Evolutionary conservation across 1,139 yeast genomes (phyloP).

Genomic region (Yamadazyma dendronema): DNA sequence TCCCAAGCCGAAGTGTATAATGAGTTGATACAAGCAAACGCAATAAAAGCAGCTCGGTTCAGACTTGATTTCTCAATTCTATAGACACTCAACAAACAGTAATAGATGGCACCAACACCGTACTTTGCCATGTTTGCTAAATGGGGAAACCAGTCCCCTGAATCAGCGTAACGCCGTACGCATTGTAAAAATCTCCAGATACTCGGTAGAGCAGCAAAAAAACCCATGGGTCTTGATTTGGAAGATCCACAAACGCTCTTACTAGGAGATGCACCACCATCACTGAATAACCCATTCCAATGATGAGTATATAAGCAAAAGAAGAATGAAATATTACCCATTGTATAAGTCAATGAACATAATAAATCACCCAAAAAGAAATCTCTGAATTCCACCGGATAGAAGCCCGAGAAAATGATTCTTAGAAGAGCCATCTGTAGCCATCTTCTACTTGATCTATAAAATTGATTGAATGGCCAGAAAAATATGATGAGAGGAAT

Average conservation of each 20-base stretch:
- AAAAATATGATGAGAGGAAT: conserved; percentile 48
- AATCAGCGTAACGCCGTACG: conserved; percentile 84
- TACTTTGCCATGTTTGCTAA: conserved; percentile 87
- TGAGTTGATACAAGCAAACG: conserved; percentile 74
- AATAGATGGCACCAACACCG: conserved; percentile 61
- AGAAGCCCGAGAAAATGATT: conserved; percentile 74
- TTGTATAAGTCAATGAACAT: conserved; percentile 82
- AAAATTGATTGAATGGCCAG: conserved; percentile 61
- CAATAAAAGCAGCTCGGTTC: conserved; percentile 60
- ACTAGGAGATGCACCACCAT: conserved; percentile 23
- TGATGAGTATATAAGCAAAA: conserved; percentile 76
- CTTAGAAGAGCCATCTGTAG: conserved; percentile 70
- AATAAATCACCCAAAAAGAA: conserved; percentile 89
- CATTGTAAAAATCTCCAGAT: conserved; percentile 92
- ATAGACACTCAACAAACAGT: conserved; percentile 74
- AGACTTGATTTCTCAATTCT: conserved; percentile 53
- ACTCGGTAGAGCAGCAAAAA: conserved; percentile 79
- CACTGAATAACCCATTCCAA: conserved; percentile 54
- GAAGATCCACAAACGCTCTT: conserved; percentile 69
- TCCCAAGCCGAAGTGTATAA: conserved; percentile 79
- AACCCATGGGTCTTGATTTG: conserved; percentile 75
- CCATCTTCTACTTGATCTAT: conserved; percentile 68
- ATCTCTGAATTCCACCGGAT: conserved; percentile 93
- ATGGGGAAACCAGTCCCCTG: conserved; percentile 97
- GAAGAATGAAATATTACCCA: conserved; percentile 82